Percentiles rank a stretch among this genome's conserved stretches.
These are phyloP conservation scores for Zygotorulaspora sp. DNA, from an alignment of 805 yeast genomes.

Conservation along the genomic window DNA sequence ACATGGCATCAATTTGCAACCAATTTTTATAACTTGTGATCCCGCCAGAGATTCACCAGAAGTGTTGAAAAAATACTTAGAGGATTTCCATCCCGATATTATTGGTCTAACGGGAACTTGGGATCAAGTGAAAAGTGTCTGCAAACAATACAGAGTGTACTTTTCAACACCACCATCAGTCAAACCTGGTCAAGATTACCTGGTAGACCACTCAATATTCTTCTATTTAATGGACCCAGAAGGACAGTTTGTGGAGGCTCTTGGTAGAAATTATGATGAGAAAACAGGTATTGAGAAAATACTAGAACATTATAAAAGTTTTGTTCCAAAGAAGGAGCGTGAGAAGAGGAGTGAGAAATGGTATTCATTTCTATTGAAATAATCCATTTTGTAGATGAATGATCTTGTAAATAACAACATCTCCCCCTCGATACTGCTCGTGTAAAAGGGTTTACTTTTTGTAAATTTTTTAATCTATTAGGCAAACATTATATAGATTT, in stretches of 20 bases:
- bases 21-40: conserved; percentile 92
- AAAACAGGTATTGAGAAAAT: conserved; percentile 73
- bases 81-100: conserved; percentile 85
- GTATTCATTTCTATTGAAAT: conserved; percentile 40
- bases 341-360: conserved; percentile 58
- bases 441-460: no score
- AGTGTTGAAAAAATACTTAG: conserved; percentile 72
- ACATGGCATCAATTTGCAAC: conserved; percentile 62
- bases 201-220: conserved; percentile 96
- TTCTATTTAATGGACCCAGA: conserved; percentile 98
- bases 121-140: conserved; percentile 74
- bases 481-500: background rate
- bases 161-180: conserved; percentile 95
- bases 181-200: conserved; percentile 92
- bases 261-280: conserved; percentile 87
- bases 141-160: conserved; percentile 89
- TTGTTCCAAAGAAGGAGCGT: conserved; percentile 66
- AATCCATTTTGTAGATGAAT: no score
- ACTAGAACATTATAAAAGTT: conserved; percentile 67
- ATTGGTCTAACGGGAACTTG: conserved; percentile 90
- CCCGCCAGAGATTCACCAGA: conserved; percentile 93
- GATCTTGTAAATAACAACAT: conserved; percentile 24
- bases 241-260: conserved; percentile 89
- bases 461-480: no score
- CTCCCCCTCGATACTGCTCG: no score